Conservation (phyloP, 129 eudicot species). For the Flaveria bidentis region DNA sequence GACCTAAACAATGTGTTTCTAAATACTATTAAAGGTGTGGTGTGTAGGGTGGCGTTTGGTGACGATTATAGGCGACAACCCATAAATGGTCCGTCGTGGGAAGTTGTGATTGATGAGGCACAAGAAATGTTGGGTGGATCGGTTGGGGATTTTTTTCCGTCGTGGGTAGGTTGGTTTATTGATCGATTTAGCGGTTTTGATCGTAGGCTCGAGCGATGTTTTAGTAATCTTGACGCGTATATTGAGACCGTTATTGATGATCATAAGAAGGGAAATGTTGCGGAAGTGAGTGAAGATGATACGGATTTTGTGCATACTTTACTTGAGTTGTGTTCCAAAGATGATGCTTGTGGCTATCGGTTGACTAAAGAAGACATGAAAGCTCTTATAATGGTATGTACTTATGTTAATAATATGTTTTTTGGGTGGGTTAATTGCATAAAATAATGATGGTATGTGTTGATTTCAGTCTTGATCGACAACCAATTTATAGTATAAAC, state of each 20-base stretch:
- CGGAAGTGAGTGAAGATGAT: not conserved
- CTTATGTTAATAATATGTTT: not conserved
- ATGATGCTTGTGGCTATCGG: not conserved
- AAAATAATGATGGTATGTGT: too few species aligned
- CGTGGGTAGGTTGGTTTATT: slow-evolving; percentile 21
- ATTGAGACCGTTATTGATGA: slow-evolving; percentile 11
- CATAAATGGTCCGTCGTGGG: slow-evolving; percentile 12
- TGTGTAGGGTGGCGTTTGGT: slow-evolving; percentile 33
- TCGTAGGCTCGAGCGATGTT: not conserved
- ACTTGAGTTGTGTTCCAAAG: slow-evolving; percentile 7
- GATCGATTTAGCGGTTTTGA: slow-evolving; percentile 21
- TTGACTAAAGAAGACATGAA: slow-evolving; percentile 24
- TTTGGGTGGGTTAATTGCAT: not conserved
- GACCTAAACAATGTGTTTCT: slow-evolving; percentile 13
- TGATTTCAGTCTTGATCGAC: too few species aligned
- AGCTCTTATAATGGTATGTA: slow-evolving; percentile 24
- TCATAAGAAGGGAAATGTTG: not conserved
- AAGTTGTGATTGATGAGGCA: slow-evolving; percentile 10
- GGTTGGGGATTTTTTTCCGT: slow-evolving; percentile 26
- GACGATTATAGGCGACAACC: slow-evolving; percentile 9
- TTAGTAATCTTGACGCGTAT: slow-evolving; percentile 25
- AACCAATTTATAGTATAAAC: too few species aligned
- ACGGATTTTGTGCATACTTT: slow-evolving; percentile 21
- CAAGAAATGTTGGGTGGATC: slow-evolving; percentile 9
- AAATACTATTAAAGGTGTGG: not conserved